phyloP scores from a whole-genome alignment of 768 basidiomycete species.

The Cantharellus anzutake region DNA sequence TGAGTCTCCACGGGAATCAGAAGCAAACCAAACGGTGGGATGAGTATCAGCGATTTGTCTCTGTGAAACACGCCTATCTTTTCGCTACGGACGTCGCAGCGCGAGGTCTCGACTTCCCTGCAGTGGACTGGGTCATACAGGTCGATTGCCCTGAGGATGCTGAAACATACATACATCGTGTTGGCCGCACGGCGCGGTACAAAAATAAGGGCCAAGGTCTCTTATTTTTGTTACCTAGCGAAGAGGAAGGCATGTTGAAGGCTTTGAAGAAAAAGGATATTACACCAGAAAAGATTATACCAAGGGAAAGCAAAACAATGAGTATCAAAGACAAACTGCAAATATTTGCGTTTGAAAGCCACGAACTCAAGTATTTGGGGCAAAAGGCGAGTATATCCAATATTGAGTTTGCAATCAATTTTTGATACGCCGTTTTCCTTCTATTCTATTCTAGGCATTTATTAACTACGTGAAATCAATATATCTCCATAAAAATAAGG shows the following conservation, averaged over 20 bases:
- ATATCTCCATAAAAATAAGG: conserved; percentile 84
- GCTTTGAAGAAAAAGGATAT: conserved; percentile 57
- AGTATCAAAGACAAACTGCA: conserved; percentile 77
- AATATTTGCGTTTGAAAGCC: conserved; percentile 82
- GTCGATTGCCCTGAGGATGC: conserved; percentile 93
- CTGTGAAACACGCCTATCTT: conserved; percentile 63
- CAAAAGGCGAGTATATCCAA: conserved; percentile 45
- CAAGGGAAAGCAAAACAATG: conserved; percentile 70
- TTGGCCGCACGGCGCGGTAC: conserved; percentile 88
- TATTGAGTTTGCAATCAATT: not conserved
- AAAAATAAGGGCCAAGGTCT: conserved; percentile 76
- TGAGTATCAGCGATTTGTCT: conserved; percentile 70
- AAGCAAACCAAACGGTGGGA: conserved; percentile 78
- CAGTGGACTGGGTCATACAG: conserved; percentile 93
- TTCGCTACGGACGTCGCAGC: conserved; percentile 96
- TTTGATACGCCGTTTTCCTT: not conserved
- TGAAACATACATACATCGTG: conserved; percentile 93
- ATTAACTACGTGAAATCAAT: conserved; percentile 90
- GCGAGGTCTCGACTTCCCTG: conserved; percentile 88
- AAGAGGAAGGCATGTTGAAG: conserved; percentile 76
- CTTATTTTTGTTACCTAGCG: conserved; percentile 69
- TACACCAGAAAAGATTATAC: conserved; percentile 61
- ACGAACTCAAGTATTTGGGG: conserved; percentile 92
- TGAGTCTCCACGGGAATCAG: conserved; percentile 91
- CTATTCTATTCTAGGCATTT: conserved; percentile 43